Evolutionary conservation across 768 basidiomycete species (phyloP), one percentile per base, ranked within the genome.

Genomic region (Gymnopilus dilepis): DNA sequence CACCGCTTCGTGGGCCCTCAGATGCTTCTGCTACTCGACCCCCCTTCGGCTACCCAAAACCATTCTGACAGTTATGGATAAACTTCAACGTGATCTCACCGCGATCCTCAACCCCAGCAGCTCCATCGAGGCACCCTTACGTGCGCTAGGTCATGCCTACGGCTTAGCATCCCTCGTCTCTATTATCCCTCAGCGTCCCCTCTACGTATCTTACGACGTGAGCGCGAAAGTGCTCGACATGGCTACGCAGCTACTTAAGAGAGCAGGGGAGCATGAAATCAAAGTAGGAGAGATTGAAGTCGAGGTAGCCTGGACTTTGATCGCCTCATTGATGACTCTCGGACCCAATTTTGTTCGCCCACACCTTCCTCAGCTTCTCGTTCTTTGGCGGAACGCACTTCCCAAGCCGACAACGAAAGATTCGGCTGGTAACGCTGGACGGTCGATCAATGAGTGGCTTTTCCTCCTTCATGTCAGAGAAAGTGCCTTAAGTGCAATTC

Each of bases 321-420:
- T 99, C 56, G 88, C 92, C 0, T 89, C 95, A 0, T 77, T 99
- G 28, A 95, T 98, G 92, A 84, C 90, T 2, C 86, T 97, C 6
- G 97, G 96, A 0, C 94, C 92, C 3, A 92, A 94, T 67, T 97
- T 99, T 65, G 95, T 98, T 55, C 88, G 94, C 17, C 86, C 94
- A 0, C 95, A 99, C 72, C 84, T 99, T 1, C 92, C 96, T 0
- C 97, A 98, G 67, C 81, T 99, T 17, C 84, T 99, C 40, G 94
- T 99, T 0, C 84, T 99, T 3, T 99, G 97, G 97, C 83, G 97
- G 31, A 99, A 99, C 67, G 95, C 97, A 1, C 81, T 99, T 0
- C 95, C 97, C 1, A 99, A 99, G 74, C 90, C 94, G 0, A 95
- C 94, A 0, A 90, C 84, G 68, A 97, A 97, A 73, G 97, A 99